Conservation (phyloP, 1,284 basidiomycete genomes). For the Malassezia slooffiae region DNA sequence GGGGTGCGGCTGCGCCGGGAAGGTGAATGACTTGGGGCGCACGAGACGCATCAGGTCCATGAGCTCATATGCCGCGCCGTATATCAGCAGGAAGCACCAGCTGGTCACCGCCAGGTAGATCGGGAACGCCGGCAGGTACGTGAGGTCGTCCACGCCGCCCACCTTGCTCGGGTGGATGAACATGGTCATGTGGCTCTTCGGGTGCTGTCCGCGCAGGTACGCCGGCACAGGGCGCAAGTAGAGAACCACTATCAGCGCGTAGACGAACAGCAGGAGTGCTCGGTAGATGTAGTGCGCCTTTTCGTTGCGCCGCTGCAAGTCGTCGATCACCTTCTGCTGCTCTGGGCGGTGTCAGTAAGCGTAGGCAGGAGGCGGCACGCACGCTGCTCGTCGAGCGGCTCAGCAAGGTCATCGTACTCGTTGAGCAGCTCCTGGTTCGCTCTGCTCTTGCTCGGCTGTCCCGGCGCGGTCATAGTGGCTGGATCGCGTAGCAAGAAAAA, state of each 20-base stretch:
- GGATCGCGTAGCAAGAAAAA: background rate
- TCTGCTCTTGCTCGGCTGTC: no score
- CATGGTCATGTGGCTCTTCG: conserved; percentile 39
- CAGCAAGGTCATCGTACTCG: conserved; percentile 25
- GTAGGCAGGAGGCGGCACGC: conserved; percentile 9
- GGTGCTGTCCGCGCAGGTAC: conserved; percentile 37
- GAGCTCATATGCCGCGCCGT: conserved; percentile 21
- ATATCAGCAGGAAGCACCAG: conserved; percentile 27
- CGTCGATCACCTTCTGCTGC: conserved; percentile 30
- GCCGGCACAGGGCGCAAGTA: conserved; percentile 41
- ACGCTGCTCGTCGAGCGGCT: conserved; percentile 14
- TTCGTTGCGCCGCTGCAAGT: conserved; percentile 29
- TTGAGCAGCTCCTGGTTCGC: conserved; percentile 19
- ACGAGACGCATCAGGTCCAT: conserved; percentile 20
- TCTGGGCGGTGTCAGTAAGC: conserved; percentile 20
- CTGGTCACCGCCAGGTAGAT: conserved; percentile 27
- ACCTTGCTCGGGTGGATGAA: conserved; percentile 31
- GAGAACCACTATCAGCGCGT: conserved; percentile 23
- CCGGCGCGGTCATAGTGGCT: conserved; percentile 1
- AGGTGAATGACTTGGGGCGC: conserved; percentile 12
- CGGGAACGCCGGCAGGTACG: conserved; percentile 40
- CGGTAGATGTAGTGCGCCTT: conserved; percentile 39
- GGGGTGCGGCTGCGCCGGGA: conserved; percentile 33
- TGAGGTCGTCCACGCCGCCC: conserved; percentile 39
- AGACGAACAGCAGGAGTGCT: conserved; percentile 24